phyloP scores from a whole-genome alignment of 257 asterid genomes.

The Haberlea rhodopensis region DNA sequence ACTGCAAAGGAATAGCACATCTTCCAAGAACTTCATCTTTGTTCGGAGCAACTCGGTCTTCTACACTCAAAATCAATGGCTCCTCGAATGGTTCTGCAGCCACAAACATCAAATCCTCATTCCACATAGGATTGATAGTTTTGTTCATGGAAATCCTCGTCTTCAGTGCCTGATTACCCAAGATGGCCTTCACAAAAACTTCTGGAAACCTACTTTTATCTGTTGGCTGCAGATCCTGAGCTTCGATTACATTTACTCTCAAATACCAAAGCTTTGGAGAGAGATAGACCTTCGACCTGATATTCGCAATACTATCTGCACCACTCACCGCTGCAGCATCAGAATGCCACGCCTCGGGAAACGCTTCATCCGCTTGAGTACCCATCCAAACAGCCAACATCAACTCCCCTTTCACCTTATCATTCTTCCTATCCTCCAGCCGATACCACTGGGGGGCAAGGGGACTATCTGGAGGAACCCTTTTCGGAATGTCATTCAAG shows the following conservation, averaged over 20 bases:
- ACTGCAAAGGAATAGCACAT: slow-evolving; percentile 51
- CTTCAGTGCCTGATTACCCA: slow-evolving; percentile 59
- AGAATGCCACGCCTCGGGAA: slow-evolving; percentile 74
- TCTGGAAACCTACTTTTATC: slow-evolving; percentile 61
- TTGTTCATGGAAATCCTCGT: slow-evolving; percentile 59
- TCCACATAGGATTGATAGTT: slow-evolving; percentile 66
- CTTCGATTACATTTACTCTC: slow-evolving; percentile 68
- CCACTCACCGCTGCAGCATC: slow-evolving; percentile 65
- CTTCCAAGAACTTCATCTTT: slow-evolving; percentile 69
- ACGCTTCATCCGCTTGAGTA: slow-evolving; percentile 71
- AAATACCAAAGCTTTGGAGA: slow-evolving; percentile 78
- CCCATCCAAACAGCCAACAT: slow-evolving; percentile 92
- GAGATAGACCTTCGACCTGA: slow-evolving; percentile 61
- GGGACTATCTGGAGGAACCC: slow-evolving; percentile 73
- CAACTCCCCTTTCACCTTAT: slow-evolving; percentile 59
- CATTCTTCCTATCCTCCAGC: slow-evolving; percentile 52
- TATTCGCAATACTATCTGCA: slow-evolving; percentile 50
- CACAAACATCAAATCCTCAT: slow-evolving; percentile 80
- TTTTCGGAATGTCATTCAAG: slow-evolving; percentile 56
- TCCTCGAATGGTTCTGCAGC: slow-evolving; percentile 80
- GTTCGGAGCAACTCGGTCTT: slow-evolving; percentile 64
- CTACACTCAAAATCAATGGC: slow-evolving; percentile 57
- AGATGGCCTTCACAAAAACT: slow-evolving; percentile 59
- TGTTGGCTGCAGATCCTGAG: slow-evolving; percentile 57
- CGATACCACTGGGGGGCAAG: slow-evolving; percentile 75